phyloP scores from a whole-genome alignment of 805 yeast species.

The Wickerhamomyces bisporus region DNA sequence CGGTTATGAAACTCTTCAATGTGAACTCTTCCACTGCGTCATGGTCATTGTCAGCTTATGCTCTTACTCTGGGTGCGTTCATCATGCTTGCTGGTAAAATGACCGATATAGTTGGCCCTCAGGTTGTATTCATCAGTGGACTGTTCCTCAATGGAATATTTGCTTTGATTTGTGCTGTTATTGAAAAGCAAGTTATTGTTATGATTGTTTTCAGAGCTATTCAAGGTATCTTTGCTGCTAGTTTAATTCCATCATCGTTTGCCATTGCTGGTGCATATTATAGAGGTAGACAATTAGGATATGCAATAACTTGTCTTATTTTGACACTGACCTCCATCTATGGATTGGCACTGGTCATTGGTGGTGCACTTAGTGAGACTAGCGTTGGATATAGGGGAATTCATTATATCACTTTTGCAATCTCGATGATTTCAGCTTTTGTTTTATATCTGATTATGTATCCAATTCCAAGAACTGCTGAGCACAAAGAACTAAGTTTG shows the following conservation, averaged over 20 bases:
- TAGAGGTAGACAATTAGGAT: slow-evolving; percentile 23
- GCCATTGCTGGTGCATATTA: slow-evolving; percentile 29
- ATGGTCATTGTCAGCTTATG: slow-evolving; percentile 41
- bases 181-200: slow-evolving; percentile 29
- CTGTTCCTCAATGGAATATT: slow-evolving; percentile 20
- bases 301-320: slow-evolving; percentile 24
- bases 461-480: slow-evolving; percentile 25
- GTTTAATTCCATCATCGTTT: slow-evolving; percentile 33
- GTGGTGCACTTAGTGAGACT: slow-evolving; percentile 39
- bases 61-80: slow-evolving; percentile 40
- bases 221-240: slow-evolving; percentile 40
- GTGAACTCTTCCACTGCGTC: slow-evolving; percentile 17
- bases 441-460: slow-evolving; percentile 26
- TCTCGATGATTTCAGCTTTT: slow-evolving; percentile 17
- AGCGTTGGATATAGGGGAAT: slow-evolving; percentile 35
- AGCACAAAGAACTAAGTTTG: slow-evolving; percentile 11
- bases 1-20: neutral
- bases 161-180: slow-evolving; percentile 31
- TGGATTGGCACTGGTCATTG: slow-evolving; percentile 36
- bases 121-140: slow-evolving; percentile 25
- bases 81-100: slow-evolving; percentile 38
- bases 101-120: slow-evolving; percentile 37
- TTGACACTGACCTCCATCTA: slow-evolving; percentile 25
- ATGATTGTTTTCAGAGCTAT: slow-evolving; percentile 39
- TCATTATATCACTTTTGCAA: slow-evolving; percentile 34